These are phyloP conservation scores for Hyparrhenia diplandra DNA, from an alignment of 176 grass and related monocot species.

Conservation along the genomic window DNA sequence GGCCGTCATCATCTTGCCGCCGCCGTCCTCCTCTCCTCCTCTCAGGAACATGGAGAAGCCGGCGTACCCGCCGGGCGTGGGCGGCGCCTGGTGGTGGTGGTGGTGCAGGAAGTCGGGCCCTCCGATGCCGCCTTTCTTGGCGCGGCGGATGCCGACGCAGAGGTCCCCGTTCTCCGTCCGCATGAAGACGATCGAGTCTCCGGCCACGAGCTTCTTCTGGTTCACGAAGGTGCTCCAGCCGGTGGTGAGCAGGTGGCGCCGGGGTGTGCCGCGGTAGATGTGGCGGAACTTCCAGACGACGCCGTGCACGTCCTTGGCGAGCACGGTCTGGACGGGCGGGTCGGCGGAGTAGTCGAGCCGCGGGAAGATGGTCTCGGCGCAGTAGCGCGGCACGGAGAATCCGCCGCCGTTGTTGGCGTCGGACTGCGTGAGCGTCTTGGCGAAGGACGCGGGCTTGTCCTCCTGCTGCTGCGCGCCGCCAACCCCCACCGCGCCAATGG, in stretches of 20 bases:
- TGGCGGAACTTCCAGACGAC: constrained; percentile 97
- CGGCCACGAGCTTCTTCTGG: constrained; percentile 97
- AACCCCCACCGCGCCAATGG: too few relatives aligned
- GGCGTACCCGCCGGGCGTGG: constrained; percentile 20
- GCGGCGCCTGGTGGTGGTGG: too few relatives aligned
- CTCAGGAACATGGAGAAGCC: constrained; percentile 69
- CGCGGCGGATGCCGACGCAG: constrained; percentile 90
- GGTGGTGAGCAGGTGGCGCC: constrained; percentile 89
- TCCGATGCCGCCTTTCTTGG: constrained; percentile 69
- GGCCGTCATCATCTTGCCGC: constrained; percentile 16
- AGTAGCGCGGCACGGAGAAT: constrained; percentile 96
- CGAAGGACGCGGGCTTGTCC: constrained; percentile 89
- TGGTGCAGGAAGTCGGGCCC: constrained; percentile 28
- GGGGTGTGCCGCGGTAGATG: constrained; percentile 90
- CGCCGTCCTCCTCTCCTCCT: constrained; percentile 48
- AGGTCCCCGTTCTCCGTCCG: constrained; percentile 80
- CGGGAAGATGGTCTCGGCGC: constrained; percentile 98
- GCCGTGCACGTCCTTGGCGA: constrained; percentile 96
- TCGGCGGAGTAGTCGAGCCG: constrained; percentile 90
- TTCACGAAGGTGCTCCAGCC: constrained; percentile 99
- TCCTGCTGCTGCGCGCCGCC: constrained; percentile 34
- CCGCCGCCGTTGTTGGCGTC: constrained; percentile 98
- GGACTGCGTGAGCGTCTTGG: constrained; percentile 97
- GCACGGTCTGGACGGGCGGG: constrained; percentile 90
- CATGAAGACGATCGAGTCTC: constrained; percentile 99